A percentile compares a stretch with the other conserved stretches of the same genome.
Conservation (phyloP, 345 rosid genomes). For the Balakata baccata region DNA sequence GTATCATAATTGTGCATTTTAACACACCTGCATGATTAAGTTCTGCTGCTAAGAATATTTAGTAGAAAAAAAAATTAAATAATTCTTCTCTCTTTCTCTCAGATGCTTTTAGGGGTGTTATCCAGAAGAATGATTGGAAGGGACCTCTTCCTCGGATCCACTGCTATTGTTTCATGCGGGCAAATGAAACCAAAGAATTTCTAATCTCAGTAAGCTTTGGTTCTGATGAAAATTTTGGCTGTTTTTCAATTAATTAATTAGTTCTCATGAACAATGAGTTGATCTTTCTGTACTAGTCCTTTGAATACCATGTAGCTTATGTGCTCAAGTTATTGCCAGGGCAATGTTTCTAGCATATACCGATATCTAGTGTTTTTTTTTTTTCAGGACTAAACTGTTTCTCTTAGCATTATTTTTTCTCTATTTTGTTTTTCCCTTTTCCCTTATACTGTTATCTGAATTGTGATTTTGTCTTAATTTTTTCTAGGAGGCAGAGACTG, state of each 20-base stretch:
- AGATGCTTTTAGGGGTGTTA: conserved; percentile 71
- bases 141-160: conserved; percentile 76
- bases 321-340: neutral
- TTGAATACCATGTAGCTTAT: neutral
- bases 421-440: neutral
- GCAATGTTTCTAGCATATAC: neutral
- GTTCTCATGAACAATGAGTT: neutral
- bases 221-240: neutral
- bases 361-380: neutral
- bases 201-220: conserved; percentile 52
- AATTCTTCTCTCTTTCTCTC: conserved; percentile 18
- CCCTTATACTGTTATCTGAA: neutral
- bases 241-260: neutral
- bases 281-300: neutral
- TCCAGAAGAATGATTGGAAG: conserved; percentile 60
- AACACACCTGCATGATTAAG: neutral
- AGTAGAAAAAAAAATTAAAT: neutral
- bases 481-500: conserved; percentile 70
- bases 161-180: conserved; percentile 87
- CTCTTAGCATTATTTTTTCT: neutral
- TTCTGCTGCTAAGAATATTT: conserved; percentile 10
- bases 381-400: neutral
- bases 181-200: conserved; percentile 63
- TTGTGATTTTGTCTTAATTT: neutral
- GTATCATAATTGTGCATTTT: conserved; percentile 1